Evolutionary conservation across 2,329 filamentous ascomycete species (phyloP).

Genomic region (Microsporum audouinii): DNA sequence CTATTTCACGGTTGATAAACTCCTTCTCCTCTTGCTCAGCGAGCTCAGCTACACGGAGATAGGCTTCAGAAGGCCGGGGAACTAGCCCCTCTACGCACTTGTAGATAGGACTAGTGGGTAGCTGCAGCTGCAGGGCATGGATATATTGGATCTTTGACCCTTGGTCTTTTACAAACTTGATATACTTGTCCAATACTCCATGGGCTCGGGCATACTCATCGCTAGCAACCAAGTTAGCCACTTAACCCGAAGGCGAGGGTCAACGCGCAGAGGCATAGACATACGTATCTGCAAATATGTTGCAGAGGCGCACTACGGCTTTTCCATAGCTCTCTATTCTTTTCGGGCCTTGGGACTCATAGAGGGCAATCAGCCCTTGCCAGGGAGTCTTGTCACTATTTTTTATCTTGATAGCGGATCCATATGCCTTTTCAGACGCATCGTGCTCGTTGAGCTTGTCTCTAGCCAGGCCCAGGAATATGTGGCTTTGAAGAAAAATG

Average conservation of each 20-base stretch:
- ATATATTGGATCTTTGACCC: conserved; percentile 65
- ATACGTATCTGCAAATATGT: conserved; percentile 58
- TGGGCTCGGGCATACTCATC: conserved; percentile 50
- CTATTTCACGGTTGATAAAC: conserved; percentile 79
- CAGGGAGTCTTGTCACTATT: conserved; percentile 71
- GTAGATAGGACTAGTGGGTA: conserved; percentile 75
- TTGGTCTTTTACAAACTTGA: conserved; percentile 59
- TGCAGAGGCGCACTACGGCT: conserved; percentile 60
- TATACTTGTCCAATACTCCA: conserved; percentile 64
- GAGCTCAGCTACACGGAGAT: conserved; percentile 70
- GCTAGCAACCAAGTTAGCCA: conserved; percentile 22
- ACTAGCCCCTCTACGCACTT: conserved; percentile 71
- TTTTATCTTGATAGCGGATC: conserved; percentile 58
- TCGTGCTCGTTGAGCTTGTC: conserved; percentile 63
- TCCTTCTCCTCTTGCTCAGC: conserved; percentile 78
- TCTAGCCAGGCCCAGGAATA: conserved; percentile 78
- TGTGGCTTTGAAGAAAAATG: conserved; percentile 41
- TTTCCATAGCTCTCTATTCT: conserved; percentile 64
- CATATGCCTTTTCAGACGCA: conserved; percentile 67
- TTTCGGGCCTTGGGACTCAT: conserved; percentile 60
- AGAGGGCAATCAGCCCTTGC: conserved; percentile 79
- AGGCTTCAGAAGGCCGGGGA: conserved; percentile 66
- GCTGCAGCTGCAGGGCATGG: conserved; percentile 59
- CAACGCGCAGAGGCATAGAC: conserved; percentile 11
- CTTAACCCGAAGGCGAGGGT: neutral